These are phyloP conservation scores for Hericium coralloides DNA, from an alignment of 768 basidiomycete genomes.

Conservation along the genomic window DNA sequence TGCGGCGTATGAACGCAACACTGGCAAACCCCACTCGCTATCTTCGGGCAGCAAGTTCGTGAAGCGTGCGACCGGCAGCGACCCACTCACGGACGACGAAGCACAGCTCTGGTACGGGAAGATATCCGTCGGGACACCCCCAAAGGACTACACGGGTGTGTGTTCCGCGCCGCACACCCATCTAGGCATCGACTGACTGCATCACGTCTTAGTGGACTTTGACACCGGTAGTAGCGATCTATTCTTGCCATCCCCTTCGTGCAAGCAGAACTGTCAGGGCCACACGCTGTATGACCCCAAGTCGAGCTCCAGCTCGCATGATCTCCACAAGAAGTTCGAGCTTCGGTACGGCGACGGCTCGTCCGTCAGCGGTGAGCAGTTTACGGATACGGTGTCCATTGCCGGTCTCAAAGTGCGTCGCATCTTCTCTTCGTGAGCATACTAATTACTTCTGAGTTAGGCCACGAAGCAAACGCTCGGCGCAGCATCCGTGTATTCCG, in stretches of 20 bases:
- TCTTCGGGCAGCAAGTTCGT: neutral
- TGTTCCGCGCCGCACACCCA: neutral
- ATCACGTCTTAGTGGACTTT: neutral
- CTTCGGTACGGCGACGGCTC: conserved; percentile 33
- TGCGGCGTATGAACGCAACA: neutral
- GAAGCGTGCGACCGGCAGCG: neutral
- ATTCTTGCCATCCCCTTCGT: conserved; percentile 24
- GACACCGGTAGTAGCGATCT: conserved; percentile 19
- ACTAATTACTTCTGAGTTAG: neutral
- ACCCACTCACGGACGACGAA: neutral
- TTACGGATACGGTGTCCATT: conserved; percentile 34
- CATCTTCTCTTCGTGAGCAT: neutral
- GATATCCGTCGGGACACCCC: neutral
- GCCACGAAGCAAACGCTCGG: conserved; percentile 33
- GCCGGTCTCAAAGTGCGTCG: conserved; percentile 22
- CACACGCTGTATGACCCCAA: neutral
- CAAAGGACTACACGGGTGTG: neutral
- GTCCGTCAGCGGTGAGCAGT: conserved; percentile 29
- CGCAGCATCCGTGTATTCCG: conserved; percentile 31
- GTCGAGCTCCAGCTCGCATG: conserved; percentile 12
- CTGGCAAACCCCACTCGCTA: neutral
- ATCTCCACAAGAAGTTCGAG: conserved; percentile 19
- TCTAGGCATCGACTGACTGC: neutral
- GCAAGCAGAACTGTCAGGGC: conserved; percentile 21
- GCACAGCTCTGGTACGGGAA: neutral